phyloP scores from a whole-genome alignment of 148 eudicot species.

The Pharnaceum exiguum region DNA sequence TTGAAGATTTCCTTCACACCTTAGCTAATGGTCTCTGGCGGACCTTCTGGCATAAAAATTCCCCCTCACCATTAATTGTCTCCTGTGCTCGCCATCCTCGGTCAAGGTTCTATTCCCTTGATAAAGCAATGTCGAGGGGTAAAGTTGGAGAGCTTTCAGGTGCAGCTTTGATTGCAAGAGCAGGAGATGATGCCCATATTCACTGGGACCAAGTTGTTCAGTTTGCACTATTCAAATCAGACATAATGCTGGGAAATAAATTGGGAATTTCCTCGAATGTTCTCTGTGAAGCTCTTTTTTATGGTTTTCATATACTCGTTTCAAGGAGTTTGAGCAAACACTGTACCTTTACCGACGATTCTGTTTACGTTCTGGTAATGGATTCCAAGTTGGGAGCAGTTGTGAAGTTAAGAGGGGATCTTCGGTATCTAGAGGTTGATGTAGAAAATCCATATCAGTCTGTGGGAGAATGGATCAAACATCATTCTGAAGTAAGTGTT shows the following conservation, averaged over 20 bases:
- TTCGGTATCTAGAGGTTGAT: conserved; percentile 51
- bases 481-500: conserved; percentile 50
- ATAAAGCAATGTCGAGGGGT: conserved; percentile 70
- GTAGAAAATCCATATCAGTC: conserved; percentile 43
- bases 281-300: conserved; percentile 75
- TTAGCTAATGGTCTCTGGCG: conserved; percentile 62
- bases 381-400: conserved; percentile 77
- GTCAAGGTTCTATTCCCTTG: conserved; percentile 68
- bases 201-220: conserved; percentile 69
- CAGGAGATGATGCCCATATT: conserved; percentile 27
- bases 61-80: conserved; percentile 50
- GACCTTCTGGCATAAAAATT: conserved; percentile 63
- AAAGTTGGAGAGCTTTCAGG: conserved; percentile 56
- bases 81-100: conserved; percentile 64
- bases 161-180: conserved; percentile 55
- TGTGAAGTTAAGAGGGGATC: conserved; percentile 58
- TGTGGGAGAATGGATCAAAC: conserved; percentile 61
- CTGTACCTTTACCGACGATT: conserved; percentile 24
- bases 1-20: conserved; percentile 72
- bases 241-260: conserved; percentile 53
- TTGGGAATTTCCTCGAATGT: conserved; percentile 42
- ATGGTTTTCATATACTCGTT: conserved; percentile 59
- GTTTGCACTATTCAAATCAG: conserved; percentile 54
- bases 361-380: conserved; percentile 51
- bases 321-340: conserved; percentile 55